phyloP scores from a whole-genome alignment of 2,329 filamentous ascomycete species.

The Sporothrix dimorphospora region DNA sequence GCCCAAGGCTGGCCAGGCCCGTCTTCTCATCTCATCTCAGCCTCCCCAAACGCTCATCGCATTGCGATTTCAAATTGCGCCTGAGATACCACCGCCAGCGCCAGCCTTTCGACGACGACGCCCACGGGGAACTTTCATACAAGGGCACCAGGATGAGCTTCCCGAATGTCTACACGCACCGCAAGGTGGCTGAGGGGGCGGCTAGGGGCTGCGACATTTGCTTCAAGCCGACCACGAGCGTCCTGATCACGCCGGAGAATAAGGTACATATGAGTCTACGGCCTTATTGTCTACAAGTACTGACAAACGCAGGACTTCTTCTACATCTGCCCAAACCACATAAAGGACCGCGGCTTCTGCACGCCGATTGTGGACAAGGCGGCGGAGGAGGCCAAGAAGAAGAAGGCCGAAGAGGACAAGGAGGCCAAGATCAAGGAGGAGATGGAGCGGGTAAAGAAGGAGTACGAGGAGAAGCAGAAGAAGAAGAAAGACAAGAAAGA shows the following conservation, averaged over 20 bases:
- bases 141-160: slow-evolving; percentile 51
- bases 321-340: slow-evolving; percentile 81
- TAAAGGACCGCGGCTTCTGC: slow-evolving; percentile 83
- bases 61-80: background rate
- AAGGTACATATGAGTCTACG: slow-evolving; percentile 61
- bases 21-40: background rate
- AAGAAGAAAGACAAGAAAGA: slow-evolving; percentile 71
- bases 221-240: slow-evolving; percentile 83
- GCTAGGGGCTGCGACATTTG: slow-evolving; percentile 88
- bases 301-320: slow-evolving; percentile 71
- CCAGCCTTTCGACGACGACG: background rate
- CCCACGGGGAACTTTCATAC: background rate
- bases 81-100: background rate
- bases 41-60: background rate
- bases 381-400: slow-evolving; percentile 64
- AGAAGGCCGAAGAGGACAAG: slow-evolving; percentile 66
- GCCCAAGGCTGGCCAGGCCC: background rate
- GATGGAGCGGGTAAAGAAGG: slow-evolving; percentile 68
- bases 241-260: slow-evolving; percentile 85
- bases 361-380: slow-evolving; percentile 72
- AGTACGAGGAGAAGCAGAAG: slow-evolving; percentile 74
- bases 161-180: slow-evolving; percentile 80
- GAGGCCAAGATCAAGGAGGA: slow-evolving; percentile 69
- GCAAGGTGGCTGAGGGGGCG: slow-evolving; percentile 82
- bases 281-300: background rate